Conservation (phyloP, 2,329 filamentous ascomycete species). For the Ophiostoma novo-ulmi region DNA sequence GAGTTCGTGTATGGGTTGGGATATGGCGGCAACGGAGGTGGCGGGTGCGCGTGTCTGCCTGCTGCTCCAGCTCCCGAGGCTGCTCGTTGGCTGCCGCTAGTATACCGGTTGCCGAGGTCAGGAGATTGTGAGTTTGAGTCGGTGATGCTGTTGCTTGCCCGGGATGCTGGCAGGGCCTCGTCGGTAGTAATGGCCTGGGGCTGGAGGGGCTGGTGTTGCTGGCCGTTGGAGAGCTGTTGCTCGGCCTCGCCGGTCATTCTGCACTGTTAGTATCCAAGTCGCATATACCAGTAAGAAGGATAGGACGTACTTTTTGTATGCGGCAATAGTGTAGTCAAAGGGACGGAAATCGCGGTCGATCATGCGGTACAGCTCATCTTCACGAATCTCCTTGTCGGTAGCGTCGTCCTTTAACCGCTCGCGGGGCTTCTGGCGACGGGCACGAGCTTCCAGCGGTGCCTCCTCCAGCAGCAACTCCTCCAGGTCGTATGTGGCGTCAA, state of each 20-base stretch:
- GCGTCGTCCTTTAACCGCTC: slow-evolving; percentile 90
- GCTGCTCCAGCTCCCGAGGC: slow-evolving; percentile 30
- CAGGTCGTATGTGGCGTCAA: slow-evolving; percentile 95
- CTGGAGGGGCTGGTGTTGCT: slow-evolving; percentile 16
- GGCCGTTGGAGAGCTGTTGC: slow-evolving; percentile 13
- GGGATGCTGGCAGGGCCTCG: slow-evolving; percentile 42
- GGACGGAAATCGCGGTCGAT: slow-evolving; percentile 92
- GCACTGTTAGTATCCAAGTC: background rate
- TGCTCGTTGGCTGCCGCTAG: slow-evolving; percentile 27
- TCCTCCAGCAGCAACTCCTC: slow-evolving; percentile 92
- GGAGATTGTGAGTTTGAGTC: slow-evolving; percentile 7
- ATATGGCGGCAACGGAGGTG: slow-evolving; percentile 43
- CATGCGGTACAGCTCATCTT: slow-evolving; percentile 88
- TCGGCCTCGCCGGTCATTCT: slow-evolving; percentile 32
- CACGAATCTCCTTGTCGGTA: slow-evolving; percentile 87
- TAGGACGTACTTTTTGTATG: slow-evolving; percentile 62
- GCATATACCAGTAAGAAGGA: background rate
- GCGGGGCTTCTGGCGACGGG: slow-evolving; percentile 86
- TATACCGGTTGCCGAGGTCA: background rate
- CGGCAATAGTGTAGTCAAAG: slow-evolving; percentile 87
- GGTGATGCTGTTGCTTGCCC: slow-evolving; percentile 28
- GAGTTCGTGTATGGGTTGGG: slow-evolving; percentile 43
- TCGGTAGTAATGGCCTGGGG: slow-evolving; percentile 51
- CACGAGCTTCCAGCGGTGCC: slow-evolving; percentile 86
- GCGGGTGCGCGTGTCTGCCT: slow-evolving; percentile 29